Base-by-base conservation (phyloP, 169 alveolate genomes). In the Eimeria falciformis region DNA sequence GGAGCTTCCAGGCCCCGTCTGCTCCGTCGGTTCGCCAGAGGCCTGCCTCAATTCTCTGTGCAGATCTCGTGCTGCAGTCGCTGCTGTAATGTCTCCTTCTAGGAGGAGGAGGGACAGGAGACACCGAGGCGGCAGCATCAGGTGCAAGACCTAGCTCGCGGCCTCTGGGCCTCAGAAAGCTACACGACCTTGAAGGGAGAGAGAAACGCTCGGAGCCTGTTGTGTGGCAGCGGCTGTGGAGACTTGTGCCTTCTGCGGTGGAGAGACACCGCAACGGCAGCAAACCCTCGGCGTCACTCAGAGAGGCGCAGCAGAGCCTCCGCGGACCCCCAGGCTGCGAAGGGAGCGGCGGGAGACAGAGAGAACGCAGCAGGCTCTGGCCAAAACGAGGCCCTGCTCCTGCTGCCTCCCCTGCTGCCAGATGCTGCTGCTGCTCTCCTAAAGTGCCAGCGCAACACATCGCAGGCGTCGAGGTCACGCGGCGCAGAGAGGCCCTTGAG, bases 221-320 rank as follows among this genome's bases (percentile, higher is more conserved):
- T 18, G n/a, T 62, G 37, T 6, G 73, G 37, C 73, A 14, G 29
- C 37, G 29, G 29, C 7, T n/a, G 12, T 14, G 29, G 37, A 62
- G 73, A n/a, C 73, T 12, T 29, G 37, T 6, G 73, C 73, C 73
- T 14, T 6, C 73, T 9, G 33, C n/a, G 33, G n/a, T n/a, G 73
- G 73, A n/a, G 12, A 29, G 11, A 12, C n/a, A 14, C 37, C 25
- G 29, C n/a, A 7, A 29, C 73, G 73, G 73, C 37, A 62, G 73
- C 73, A 62, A 62, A 18, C 73, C 73, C 73, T 62, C 73, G 11
- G 73, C 29, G 73, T 62, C 73, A n/a, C 73, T 62, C 73, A 62
- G 73, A 14, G 73, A 62, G 7, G 73, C 73, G 37, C 7, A 14
- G 37, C 73, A n/a, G 2, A n/a, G 73, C 62, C 14, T 50, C 62